Evolutionary conservation across 2,329 filamentous ascomycete genomes (phyloP).

Genomic region (Ophiostoma sp.): DNA sequence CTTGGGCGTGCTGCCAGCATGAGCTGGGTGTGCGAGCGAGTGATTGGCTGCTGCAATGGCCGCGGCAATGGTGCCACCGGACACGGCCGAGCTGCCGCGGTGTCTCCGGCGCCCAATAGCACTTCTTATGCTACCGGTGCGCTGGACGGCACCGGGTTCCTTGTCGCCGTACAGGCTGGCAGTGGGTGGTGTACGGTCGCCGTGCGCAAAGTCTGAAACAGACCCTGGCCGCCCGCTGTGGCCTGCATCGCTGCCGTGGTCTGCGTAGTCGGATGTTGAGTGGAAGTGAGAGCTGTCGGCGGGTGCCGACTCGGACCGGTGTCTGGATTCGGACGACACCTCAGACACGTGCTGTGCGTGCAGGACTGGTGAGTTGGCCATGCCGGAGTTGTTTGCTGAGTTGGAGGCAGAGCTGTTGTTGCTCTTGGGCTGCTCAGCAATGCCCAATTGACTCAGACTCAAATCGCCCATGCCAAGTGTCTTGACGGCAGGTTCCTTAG

Average conservation of each 20-base stretch:
- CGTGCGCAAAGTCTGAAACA: constrained; percentile 50
- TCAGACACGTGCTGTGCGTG: constrained; percentile 51
- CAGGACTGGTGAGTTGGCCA: constrained; percentile 30
- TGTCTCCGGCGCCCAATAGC: constrained; percentile 63
- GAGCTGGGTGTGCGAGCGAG: constrained; percentile 65
- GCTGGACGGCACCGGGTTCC: constrained; percentile 49
- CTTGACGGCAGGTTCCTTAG: constrained; percentile 76
- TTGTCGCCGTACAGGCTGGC: constrained; percentile 65
- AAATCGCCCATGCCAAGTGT: constrained; percentile 88
- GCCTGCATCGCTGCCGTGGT: constrained; percentile 21
- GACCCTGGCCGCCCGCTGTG: constrained; percentile 46
- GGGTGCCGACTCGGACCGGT: constrained; percentile 61
- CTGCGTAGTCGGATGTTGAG: constrained; percentile 1
- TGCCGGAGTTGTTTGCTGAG: constrained; percentile 34
- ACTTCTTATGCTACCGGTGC: constrained; percentile 68
- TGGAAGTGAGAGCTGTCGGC: constrained; percentile 40
- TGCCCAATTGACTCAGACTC: constrained; percentile 84
- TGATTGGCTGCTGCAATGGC: constrained; percentile 69
- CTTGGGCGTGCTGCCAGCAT: constrained; percentile 64
- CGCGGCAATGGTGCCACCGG: constrained; percentile 64
- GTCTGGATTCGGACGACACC: constrained; percentile 44
- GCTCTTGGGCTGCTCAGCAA: constrained; percentile 52
- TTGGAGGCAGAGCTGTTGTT: neutral
- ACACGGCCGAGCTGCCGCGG: constrained; percentile 77
- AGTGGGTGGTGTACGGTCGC: constrained; percentile 65